These are phyloP conservation scores for Trichosanthes truncata DNA, from an alignment of 306 rosid genomes.

Conservation along the genomic window DNA sequence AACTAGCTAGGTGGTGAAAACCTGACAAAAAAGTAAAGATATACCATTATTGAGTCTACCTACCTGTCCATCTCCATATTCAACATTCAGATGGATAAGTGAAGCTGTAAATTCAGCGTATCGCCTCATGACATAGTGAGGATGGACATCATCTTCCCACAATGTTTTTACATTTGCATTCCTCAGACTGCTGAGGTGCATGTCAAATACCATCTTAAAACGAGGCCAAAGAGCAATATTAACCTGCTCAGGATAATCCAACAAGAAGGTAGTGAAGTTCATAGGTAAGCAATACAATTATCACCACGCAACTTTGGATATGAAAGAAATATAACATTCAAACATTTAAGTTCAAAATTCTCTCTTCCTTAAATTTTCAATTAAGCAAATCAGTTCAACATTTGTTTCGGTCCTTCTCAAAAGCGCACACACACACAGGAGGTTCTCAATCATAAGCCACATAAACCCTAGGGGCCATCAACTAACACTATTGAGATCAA, in stretches of 20 bases:
- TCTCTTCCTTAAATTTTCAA: not conserved
- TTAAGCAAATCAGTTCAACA: not conserved
- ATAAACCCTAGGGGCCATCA: not conserved
- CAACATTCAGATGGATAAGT: conserved; percentile 76
- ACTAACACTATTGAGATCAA: not conserved
- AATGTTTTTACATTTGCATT: conserved; percentile 76
- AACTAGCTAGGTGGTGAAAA: not conserved
- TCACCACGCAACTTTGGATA: not conserved
- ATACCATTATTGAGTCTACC: conserved; percentile 27
- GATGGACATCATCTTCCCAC: conserved; percentile 98
- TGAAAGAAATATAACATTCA: not conserved
- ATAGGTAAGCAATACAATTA: not conserved
- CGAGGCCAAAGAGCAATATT: conserved; percentile 95
- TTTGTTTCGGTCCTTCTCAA: not conserved
- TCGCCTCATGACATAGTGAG: conserved; percentile 97
- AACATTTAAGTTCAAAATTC: not conserved
- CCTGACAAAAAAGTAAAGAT: not conserved
- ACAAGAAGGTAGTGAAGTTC: conserved; percentile 13
- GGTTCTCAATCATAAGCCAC: not conserved
- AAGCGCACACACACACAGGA: not conserved
- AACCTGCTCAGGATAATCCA: conserved; percentile 43
- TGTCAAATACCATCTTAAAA: conserved; percentile 92
- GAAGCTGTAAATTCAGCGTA: conserved; percentile 98
- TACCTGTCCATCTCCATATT: conserved; percentile 80
- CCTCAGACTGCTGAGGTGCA: conserved; percentile 87